Base-by-base conservation (phyloP, 1,284 basidiomycete genomes). In the Thecaphora thlaspeos region DNA sequence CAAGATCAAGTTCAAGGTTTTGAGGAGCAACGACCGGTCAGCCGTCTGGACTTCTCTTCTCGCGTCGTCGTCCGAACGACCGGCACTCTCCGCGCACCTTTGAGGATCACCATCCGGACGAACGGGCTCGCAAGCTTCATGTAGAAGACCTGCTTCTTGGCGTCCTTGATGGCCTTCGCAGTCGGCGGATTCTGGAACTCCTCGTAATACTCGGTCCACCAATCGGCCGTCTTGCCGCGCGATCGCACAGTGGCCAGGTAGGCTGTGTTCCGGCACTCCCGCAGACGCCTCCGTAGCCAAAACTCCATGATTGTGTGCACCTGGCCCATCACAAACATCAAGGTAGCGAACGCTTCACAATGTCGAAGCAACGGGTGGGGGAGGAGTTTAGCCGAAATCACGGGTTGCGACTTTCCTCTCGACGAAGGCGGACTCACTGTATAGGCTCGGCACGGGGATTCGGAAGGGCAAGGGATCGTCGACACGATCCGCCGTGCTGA, bases 171-270 rank as follows among this genome's bases (percentile, higher is more conserved):
- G 12, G 70, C 70, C 39, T 71, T 71, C 30, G 66, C 39, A 1
- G 52, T 59, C 0, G 74, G 75, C 3, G 75, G 76, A 17, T 75
- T 67, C 22, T 47, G 34, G 47, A 65, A 77, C 49, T 77, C 76
- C 38, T 77, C 76, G 15, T 50, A 51, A 40, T 76, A 77, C 37
- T 71, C 68, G 34, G 63, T 68, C 76, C 76, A 77, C 64, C 71
- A 77, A 22, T 71, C 67, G 1, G 66, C 52, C 0, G 55, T 42
- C 45, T 77, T 76, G 10, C 76, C 76, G 11, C 76, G 54, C 17
- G 62, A 68, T 3, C 34, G 55, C 15, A 76, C 74, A 2, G 76
- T 76, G 17, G 63, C 60, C 0, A 48, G 32, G 43, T 77, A 77
- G 1, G 76, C 76, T 14, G 62, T 65, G 17, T 53, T 59, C 1